Percentiles rank a stretch among this genome's conserved stretches.
These are phyloP conservation scores for Colletotrichum aenigma DNA, from an alignment of 2,329 filamentous ascomycete genomes.

Conservation along the genomic window DNA sequence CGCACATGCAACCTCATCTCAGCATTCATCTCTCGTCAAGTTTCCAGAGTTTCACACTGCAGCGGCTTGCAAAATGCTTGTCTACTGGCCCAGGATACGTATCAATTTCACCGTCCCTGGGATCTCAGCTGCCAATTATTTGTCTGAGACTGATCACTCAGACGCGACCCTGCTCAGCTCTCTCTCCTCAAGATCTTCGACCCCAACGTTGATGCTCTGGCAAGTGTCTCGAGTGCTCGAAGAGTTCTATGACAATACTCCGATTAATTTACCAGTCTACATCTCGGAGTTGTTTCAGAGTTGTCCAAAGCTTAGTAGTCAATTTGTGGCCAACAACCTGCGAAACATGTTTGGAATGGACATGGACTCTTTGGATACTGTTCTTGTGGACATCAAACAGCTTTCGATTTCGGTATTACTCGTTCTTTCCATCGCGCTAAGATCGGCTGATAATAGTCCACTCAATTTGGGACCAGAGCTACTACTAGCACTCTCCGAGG, in stretches of 20 bases:
- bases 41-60: constrained; percentile 6
- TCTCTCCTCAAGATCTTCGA: not conserved
- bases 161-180: not conserved
- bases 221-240: not conserved
- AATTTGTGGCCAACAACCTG: not conserved
- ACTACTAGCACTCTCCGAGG: not conserved
- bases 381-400: not conserved
- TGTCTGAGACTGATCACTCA: not conserved
- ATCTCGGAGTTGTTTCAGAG: not conserved
- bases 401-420: not conserved
- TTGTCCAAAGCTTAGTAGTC: not conserved
- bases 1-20: not conserved
- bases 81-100: constrained; percentile 1
- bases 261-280: not conserved
- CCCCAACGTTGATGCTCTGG: not conserved
- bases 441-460: not conserved
- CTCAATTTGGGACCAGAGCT: not conserved
- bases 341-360: not conserved
- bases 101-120: not conserved
- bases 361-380: not conserved
- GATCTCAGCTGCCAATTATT: not conserved
- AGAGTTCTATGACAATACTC: not conserved
- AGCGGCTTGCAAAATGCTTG: not conserved
- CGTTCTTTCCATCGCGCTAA: not conserved
- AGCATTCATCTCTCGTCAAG: not conserved